Base-by-base conservation (phyloP, 2,329 filamentous ascomycete species). In the Colletotrichum scovillei region DNA sequence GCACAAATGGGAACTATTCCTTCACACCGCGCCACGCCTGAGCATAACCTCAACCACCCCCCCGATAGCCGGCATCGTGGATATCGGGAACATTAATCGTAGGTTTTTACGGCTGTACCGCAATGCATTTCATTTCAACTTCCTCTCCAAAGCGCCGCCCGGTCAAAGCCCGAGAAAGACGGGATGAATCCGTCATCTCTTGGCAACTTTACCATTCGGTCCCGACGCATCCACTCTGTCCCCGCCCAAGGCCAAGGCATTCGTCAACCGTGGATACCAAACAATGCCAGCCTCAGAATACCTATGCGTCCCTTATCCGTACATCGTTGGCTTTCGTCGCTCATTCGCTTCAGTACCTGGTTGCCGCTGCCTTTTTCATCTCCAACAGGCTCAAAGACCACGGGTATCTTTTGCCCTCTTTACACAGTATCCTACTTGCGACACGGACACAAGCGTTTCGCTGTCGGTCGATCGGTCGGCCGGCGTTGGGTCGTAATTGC, bases 171-270 rank as follows among this genome's bases (percentile, higher is more conserved):
- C 70, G 60, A 69, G 14, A 52, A 66, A 65, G 71, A 73, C 67
- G 71, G 67, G 71, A 73, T 30, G 71, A 73, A 70, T 73, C 70
- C 52, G 63, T 60, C 49, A 65, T 65, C 56, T 55, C 67, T 70
- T 71, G 71, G 71, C 67, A 62, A 70, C 46, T 66, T 52, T 30
- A 11, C 38, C 32, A 1, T 62, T 70, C 71, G 71, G 71, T 73
- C 71, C 71, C 70, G 70, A 73, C 70, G 24, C 63, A 73, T 22
- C 70, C 58, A 65, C 70, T 59, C 26, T 32, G 55, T 73, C 35
- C 32, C 67, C 70, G 67, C 46, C 26, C 38, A 42, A 42, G 38
- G 38, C 16, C 32, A 35, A 38, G 35, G 35, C 12, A 38, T 38
- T 38, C 35, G 35, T 38, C 32, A 42, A n/a, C 7, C 42, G 19